phyloP scores from a whole-genome alignment of 768 basidiomycete species.

The Cyclocybe cylindracea region DNA sequence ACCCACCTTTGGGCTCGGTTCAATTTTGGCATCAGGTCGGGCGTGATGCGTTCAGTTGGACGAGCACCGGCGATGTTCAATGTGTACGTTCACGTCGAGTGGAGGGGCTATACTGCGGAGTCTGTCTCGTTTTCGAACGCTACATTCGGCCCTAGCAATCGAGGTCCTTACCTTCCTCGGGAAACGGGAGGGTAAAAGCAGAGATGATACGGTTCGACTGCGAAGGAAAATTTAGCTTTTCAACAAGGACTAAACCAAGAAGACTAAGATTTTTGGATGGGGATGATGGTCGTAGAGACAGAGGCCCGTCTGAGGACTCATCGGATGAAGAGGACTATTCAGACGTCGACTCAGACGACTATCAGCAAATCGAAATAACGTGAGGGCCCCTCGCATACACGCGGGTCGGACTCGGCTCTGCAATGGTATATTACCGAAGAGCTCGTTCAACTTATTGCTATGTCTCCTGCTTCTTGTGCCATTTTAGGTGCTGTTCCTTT shows the following conservation, averaged over 20 bases:
- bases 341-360: too few relatives aligned
- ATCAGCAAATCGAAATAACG: too few relatives aligned
- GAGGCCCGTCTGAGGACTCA: not conserved
- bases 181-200: constrained; percentile 18
- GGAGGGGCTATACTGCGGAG: constrained; percentile 22
- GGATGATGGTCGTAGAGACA: not conserved
- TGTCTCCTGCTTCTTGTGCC: too few relatives aligned
- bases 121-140: not conserved
- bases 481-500: too few relatives aligned
- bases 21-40: constrained; percentile 23
- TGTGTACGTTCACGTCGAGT: constrained; percentile 12
- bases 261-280: not conserved
- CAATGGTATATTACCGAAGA: too few relatives aligned
- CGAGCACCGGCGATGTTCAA: constrained; percentile 12
- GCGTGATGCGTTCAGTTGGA: constrained; percentile 19
- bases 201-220: constrained; percentile 10
- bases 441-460: too few relatives aligned
- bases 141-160: constrained; percentile 15
- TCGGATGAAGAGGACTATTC: too few relatives aligned
- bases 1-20: constrained; percentile 28
- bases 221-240: constrained; percentile 18
- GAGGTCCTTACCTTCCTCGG: constrained; percentile 22
- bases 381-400: too few relatives aligned
- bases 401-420: too few relatives aligned
- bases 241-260: not conserved